Percentiles rank a stretch among this genome's conserved stretches.
Evolutionary conservation across 2,329 filamentous ascomycete genomes (phyloP).

Genomic region (Nothophaeocryptopus gaeumannii): DNA sequence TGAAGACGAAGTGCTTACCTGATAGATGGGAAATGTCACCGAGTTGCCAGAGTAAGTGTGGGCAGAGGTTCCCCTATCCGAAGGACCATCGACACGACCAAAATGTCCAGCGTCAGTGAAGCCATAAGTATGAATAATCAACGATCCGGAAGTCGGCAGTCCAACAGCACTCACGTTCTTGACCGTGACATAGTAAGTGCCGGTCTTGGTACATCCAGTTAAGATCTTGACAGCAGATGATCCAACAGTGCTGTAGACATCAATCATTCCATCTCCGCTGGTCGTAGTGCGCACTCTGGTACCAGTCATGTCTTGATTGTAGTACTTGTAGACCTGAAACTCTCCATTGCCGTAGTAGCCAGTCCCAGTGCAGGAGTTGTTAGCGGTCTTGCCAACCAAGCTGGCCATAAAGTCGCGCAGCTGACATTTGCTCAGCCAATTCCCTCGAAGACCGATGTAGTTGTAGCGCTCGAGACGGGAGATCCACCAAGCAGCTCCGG

Average conservation of each 20-base stretch:
- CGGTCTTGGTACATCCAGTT: constrained; percentile 33
- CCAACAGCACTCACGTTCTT: constrained; percentile 36
- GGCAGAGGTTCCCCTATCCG: constrained; percentile 30
- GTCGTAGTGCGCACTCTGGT: constrained; percentile 38
- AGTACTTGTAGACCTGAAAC: constrained; percentile 50
- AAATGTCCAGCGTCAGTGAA: constrained; percentile 27
- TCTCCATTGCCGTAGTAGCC: constrained; percentile 43
- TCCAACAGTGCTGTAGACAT: constrained; percentile 41
- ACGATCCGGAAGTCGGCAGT: constrained; percentile 32
- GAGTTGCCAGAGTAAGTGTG: constrained; percentile 38
- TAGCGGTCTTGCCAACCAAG: constrained; percentile 38
- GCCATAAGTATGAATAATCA: constrained; percentile 35
- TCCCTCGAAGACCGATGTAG: constrained; percentile 44
- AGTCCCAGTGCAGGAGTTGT: constrained; percentile 20
- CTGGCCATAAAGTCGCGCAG: constrained; percentile 48
- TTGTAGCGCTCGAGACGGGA: constrained; percentile 47
- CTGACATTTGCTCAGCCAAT: constrained; percentile 43
- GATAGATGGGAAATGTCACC: constrained; percentile 41
- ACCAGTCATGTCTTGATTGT: constrained; percentile 46
- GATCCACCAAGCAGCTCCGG: constrained; percentile 47
- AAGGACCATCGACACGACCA: constrained; percentile 33
- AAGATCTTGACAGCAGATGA: constrained; percentile 36
- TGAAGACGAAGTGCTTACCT: too few relatives aligned
- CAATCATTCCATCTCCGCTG: constrained; percentile 37
- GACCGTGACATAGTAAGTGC: constrained; percentile 38